phyloP scores from a whole-genome alignment of 2,329 filamentous ascomycete species.

The Fusarium camptoceras region DNA sequence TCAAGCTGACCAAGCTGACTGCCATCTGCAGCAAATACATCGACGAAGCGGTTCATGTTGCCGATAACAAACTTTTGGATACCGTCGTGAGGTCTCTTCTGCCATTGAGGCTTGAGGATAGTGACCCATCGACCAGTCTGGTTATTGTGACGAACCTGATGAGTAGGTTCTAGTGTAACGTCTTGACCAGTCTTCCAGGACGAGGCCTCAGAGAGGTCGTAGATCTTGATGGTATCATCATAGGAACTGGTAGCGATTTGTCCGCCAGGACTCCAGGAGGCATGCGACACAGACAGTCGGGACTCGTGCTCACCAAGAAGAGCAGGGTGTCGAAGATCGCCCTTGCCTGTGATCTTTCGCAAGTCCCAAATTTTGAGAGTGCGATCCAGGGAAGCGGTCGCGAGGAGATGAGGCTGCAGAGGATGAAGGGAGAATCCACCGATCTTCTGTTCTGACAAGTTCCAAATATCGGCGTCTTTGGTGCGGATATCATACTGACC shows the following conservation, averaged over 20 bases:
- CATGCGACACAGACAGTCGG: slow-evolving; percentile 88
- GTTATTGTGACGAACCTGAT: slow-evolving; percentile 86
- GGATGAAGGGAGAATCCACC: slow-evolving; percentile 92
- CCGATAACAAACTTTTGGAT: slow-evolving; percentile 91
- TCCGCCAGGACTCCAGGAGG: slow-evolving; percentile 86
- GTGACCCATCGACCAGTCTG: slow-evolving; percentile 96
- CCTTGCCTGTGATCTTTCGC: slow-evolving; percentile 77
- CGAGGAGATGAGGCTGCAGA: slow-evolving; percentile 80
- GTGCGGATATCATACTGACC: slow-evolving; percentile 83
- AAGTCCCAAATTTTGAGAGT: slow-evolving; percentile 94
- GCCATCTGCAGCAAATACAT: slow-evolving; percentile 85
- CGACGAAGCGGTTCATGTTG: slow-evolving; percentile 98
- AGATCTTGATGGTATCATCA: slow-evolving; percentile 94
- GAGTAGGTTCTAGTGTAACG: slow-evolving; percentile 76
- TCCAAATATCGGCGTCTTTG: slow-evolving; percentile 73
- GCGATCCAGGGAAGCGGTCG: slow-evolving; percentile 90
- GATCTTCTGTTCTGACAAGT: slow-evolving; percentile 91
- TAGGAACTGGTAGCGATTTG: slow-evolving; percentile 93
- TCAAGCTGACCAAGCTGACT: slow-evolving; percentile 89
- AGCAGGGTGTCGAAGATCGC: slow-evolving; percentile 69
- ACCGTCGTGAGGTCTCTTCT: slow-evolving; percentile 79
- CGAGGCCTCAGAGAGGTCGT: slow-evolving; percentile 75
- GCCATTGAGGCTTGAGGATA: slow-evolving; percentile 87
- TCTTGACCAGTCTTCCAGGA: slow-evolving; percentile 70
- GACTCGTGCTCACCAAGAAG: slow-evolving; percentile 86